Base-by-base conservation (phyloP, 148 eudicot species). In the Arbutus unedo region DNA sequence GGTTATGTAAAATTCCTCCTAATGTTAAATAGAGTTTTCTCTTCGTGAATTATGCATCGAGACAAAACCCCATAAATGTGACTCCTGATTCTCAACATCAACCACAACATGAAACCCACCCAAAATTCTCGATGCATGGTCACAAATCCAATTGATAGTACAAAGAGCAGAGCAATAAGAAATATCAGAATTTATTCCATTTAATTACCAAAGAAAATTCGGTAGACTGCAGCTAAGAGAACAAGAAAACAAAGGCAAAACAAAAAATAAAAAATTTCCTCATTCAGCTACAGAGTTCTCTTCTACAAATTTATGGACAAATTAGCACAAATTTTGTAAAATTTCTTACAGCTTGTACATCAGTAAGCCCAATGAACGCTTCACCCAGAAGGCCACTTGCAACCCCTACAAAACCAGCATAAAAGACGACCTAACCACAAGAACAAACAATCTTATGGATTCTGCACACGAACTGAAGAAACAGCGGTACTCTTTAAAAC, bases 281-380 rank as follows among this genome's bases (percentile, higher is more conserved):
- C 50, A 14, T 74, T 77, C 85, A 13, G 68, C 76, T 76, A 81
- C 47, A 18, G 19, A 51, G 81, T 73, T 76, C 82, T 81, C 83
- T 74, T 31, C 81, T 82, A 50, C 73, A 83, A 80, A 74, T 45
- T 49, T 79, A 83, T 67, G 76, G 80, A 76, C 70, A 76, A 57
- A 79, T 86, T 72, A 77, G 79, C 49, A 51, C 83, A 76, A 80
- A n/a, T 75, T 67, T 38, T 74, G 77, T 71, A 74, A 83, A 31
- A 38, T 67, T n/a, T 54, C 67, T 48, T 16, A 53, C 75, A 64
- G 83, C 41, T 79, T 64, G 21, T 64, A 73, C 51, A 82, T 79
- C 80, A 38, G 50, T 55, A 72, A 71, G 70, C 83, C 78, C 44
- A 19, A 14, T n/a, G 66, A 38, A 81, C 64, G 56, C 49, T 80